Base-by-base conservation (phyloP, 805 yeast species). In the Candida ipomoeae region DNA sequence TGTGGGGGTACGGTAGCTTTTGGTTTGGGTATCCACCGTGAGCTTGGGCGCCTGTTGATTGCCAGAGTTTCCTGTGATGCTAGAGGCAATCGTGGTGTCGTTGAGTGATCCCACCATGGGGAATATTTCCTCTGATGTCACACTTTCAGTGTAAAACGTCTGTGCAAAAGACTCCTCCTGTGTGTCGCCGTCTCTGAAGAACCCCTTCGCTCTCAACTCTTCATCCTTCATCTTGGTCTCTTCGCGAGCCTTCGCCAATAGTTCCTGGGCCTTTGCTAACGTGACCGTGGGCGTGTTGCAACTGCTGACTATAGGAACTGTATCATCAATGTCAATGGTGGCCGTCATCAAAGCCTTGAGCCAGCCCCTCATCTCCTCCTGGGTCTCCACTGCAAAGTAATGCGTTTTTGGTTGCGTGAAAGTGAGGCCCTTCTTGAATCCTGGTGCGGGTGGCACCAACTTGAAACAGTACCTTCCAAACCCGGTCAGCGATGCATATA, bases 401-500 rank as follows among this genome's bases (percentile, higher is more conserved):
- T 94, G 99, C 6, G 90, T 87, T 57, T 90, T 89, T 29, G 96
- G 99, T 56, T 91, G 96, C 0, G 99, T 94, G 66, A 94, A 94
- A 0, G 96, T 91, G 50, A 94, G 80, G 0, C 98, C 98, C 69
- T 91, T 92, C 57, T 85, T 84, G 48, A 92, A 88, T 0, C 99
- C 99, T 0, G 98, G 98, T 2, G 96, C 96, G 0, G 99, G 99
- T 8, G 99, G 99, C 3, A 91, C 82, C 11, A 94, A 66, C 67
- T 91, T 91, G 74, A 94, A 92, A 62, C 96, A 89, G 64, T 82
- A 88, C 38, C 96, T 78, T n/a, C 98, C 98, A 40, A 87, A 85
- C 7, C 97, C 97, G 3, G 96, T 86, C 32, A 92, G 84, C 0
- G 97, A 94, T 0, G 98, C 97, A 66, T 88, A 88, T 43, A 92